Conservation (phyloP, 75 land plant species). For the Pinus tabuliformis region DNA sequence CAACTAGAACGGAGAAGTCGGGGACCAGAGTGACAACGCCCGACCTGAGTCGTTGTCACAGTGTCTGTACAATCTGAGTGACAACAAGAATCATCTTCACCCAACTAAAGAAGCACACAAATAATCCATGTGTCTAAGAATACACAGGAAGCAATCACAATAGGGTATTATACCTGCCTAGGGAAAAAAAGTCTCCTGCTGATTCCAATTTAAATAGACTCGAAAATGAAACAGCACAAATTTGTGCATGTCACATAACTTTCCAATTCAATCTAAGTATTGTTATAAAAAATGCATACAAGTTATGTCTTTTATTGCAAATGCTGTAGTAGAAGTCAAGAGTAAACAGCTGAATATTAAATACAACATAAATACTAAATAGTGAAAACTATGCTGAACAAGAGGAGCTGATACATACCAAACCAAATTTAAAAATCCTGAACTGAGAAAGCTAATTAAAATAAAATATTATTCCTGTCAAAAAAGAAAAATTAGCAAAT, state of each 20-base stretch:
- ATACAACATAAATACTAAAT: not conserved
- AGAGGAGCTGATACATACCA: not conserved
- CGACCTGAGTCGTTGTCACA: too few species aligned
- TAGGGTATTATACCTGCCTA: not conserved
- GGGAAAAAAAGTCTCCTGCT: not conserved
- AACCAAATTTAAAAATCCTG: not conserved
- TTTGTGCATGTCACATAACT: too few species aligned
- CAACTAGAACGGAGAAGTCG: too few species aligned
- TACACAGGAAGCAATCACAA: too few species aligned
- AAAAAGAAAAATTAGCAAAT: conserved; percentile 3
- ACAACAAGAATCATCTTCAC: too few species aligned
- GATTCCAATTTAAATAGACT: not conserved
- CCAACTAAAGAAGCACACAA: too few species aligned
- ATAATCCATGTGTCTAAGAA: too few species aligned
- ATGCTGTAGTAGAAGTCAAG: not conserved
- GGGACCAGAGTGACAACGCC: too few species aligned
- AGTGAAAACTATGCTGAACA: not conserved
- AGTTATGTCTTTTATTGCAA: not conserved
- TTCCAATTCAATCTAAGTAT: not conserved
- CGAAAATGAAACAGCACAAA: not conserved
- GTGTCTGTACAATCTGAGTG: too few species aligned
- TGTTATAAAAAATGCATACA: not conserved
- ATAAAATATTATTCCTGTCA: not conserved
- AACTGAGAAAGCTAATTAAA: conserved; percentile 1
- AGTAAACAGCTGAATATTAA: not conserved